Conservation (phyloP, 2,329 filamentous ascomycete species). For the Fusarium buharicum region DNA sequence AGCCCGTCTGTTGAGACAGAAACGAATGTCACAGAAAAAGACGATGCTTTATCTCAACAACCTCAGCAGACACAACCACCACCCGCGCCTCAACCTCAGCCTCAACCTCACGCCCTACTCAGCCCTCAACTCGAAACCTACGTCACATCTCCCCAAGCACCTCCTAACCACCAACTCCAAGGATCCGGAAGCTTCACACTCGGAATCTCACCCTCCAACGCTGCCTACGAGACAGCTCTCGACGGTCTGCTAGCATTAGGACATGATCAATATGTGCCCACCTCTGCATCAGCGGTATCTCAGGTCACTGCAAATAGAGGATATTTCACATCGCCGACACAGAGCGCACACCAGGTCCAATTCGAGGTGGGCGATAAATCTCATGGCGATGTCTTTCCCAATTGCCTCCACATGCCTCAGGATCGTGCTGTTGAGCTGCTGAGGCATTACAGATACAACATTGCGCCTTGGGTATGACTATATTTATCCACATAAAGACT, state of each 20-base stretch:
- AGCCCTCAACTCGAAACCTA: slow-evolving; percentile 11
- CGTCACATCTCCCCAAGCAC: slow-evolving; percentile 17
- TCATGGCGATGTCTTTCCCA: slow-evolving; percentile 32
- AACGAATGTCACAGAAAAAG: not conserved
- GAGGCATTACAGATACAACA: slow-evolving; percentile 57
- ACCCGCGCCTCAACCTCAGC: slow-evolving; percentile 6
- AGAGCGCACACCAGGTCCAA: slow-evolving; percentile 11
- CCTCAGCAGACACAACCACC: not conserved
- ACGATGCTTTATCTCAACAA: not conserved
- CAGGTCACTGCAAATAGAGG: slow-evolving; percentile 16
- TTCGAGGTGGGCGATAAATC: slow-evolving; percentile 15
- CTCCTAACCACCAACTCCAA: slow-evolving; percentile 6
- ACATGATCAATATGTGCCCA: slow-evolving; percentile 36
- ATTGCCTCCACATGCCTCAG: slow-evolving; percentile 43
- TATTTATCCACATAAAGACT: not conserved
- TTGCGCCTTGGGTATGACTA: slow-evolving; percentile 57
- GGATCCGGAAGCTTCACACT: slow-evolving; percentile 26
- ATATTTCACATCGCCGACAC: slow-evolving; percentile 20
- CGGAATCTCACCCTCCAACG: slow-evolving; percentile 36
- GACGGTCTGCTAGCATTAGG: slow-evolving; percentile 51
- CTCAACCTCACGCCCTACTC: slow-evolving; percentile 16
- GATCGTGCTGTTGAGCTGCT: slow-evolving; percentile 48
- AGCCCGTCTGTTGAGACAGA: slow-evolving; percentile 7
- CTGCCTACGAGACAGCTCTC: slow-evolving; percentile 50
- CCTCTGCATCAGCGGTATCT: slow-evolving; percentile 11